Evolutionary conservation across 2,329 filamentous ascomycete genomes (phyloP), one percentile per base, ranked within the genome.

Genomic region (Chrysoporthe austroafricana): DNA sequence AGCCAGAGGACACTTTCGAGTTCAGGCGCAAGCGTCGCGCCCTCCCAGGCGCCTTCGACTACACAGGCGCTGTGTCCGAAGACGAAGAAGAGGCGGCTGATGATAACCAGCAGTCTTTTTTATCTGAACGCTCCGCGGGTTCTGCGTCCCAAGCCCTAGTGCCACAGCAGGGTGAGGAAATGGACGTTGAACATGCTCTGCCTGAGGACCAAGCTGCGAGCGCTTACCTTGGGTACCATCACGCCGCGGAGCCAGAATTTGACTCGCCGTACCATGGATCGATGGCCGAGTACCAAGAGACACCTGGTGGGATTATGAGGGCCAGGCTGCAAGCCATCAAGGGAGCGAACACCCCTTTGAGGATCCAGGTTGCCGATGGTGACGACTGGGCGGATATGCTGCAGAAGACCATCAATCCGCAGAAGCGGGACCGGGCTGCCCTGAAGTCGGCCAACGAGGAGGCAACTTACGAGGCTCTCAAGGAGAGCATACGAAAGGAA

Each of bases 321-420:
- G 88, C 88, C 69, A 82, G 87, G 72, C 85, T 89, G 84, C 86
- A 87, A 76, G 87, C 87, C 48, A 81, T 87, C 74, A 90, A 89
- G 78, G 84, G 84, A 70, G 85, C 85, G 26, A 83, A 80, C 69
- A 86, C 86, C 39, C 88, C 88, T 34, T 77, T 85, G 34, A 87
- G 84, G 72, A 81, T 88, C 64, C 86, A 89, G 71, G 86, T 91
- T 68, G 83, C 86, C 46, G 85, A 87, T 71, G 92, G 90, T 64
- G 92, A 94, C 69, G 91, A 97, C 77, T 99, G 96, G 96, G 91
- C 94, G 73, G 91, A 96, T 73, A 94, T 97, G 82, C 85, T 99
- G 71, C 92, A 94, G 77, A 94, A 94, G 72, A 98, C 96, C 6
- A 93, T 98, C 73, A 97, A 93, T 75, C 95, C 96, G 6, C 90